A percentile compares a stretch with the other conserved stretches of the same genome.
Evolutionary conservation across 306 rosid genomes (phyloP).

Genomic region (Inga oerstediana): DNA sequence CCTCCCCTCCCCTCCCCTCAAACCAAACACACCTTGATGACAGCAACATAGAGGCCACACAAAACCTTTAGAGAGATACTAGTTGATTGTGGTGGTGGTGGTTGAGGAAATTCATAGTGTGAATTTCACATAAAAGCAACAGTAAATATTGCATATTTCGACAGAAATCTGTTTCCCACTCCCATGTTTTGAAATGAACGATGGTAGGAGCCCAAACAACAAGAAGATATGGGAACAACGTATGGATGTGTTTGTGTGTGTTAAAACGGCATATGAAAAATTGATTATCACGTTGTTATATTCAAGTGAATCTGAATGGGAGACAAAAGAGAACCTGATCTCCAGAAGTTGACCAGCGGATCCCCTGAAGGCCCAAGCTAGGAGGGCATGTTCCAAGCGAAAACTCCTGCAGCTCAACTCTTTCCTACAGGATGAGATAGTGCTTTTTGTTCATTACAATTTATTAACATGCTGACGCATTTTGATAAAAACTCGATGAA

Average conservation of each 20-base stretch:
- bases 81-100: neutral
- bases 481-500: slow-evolving; percentile 3
- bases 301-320: slow-evolving; percentile 20
- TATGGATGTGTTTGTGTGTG: too few relatives aligned
- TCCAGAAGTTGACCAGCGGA: slow-evolving; percentile 73
- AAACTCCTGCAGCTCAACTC: slow-evolving; percentile 70
- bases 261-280: neutral
- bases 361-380: slow-evolving; percentile 82
- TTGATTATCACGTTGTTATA: neutral
- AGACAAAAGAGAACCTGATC: slow-evolving; percentile 70
- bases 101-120: slow-evolving; percentile 7
- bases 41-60: slow-evolving; percentile 3
- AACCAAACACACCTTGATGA: neutral
- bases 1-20: too few relatives aligned
- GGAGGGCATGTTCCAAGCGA: slow-evolving; percentile 91
- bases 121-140: neutral
- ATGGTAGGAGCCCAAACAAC: too few relatives aligned
- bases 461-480: neutral
- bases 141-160: neutral
- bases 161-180: neutral
- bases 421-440: slow-evolving; percentile 58
- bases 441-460: slow-evolving; percentile 25
- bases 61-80: neutral
- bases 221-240: too few relatives aligned
- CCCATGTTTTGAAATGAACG: too few relatives aligned